These are phyloP conservation scores for Colletotrichum godetiae DNA, from an alignment of 2,329 filamentous ascomycete genomes.

Conservation along the genomic window DNA sequence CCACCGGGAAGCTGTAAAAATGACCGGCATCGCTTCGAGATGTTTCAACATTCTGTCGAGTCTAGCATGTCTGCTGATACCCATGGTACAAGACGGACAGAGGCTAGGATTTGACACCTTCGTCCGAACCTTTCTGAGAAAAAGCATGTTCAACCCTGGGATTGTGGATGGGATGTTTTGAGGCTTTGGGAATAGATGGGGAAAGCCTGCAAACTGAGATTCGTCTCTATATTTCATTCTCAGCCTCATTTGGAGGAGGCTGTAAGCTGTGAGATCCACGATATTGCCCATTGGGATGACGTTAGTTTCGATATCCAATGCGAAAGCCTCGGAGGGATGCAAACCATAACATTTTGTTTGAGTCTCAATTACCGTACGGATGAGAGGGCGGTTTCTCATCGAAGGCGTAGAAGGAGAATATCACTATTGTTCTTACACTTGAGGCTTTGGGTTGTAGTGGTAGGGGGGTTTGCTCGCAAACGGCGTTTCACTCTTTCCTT, in stretches of 20 bases:
- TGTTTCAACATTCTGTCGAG: neutral
- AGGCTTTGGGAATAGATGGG: neutral
- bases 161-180: neutral
- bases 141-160: neutral
- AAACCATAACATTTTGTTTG: neutral
- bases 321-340: neutral
- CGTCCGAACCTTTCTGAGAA: neutral
- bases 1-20: neutral
- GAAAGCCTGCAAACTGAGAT: neutral
- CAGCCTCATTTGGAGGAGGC: neutral
- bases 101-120: neutral
- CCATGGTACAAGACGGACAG: neutral
- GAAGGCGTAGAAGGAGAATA: neutral
- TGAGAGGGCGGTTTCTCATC: neutral
- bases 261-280: neutral
- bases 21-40: neutral
- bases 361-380: neutral
- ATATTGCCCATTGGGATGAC: neutral
- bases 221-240: neutral
- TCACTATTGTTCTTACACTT: neutral
- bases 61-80: neutral
- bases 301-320: neutral
- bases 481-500: conserved; percentile 5
- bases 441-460: neutral
- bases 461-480: neutral